Evolutionary conservation across 2,329 filamentous ascomycete genomes (phyloP).

Genomic region (Fusarium brevicatenulatum): DNA sequence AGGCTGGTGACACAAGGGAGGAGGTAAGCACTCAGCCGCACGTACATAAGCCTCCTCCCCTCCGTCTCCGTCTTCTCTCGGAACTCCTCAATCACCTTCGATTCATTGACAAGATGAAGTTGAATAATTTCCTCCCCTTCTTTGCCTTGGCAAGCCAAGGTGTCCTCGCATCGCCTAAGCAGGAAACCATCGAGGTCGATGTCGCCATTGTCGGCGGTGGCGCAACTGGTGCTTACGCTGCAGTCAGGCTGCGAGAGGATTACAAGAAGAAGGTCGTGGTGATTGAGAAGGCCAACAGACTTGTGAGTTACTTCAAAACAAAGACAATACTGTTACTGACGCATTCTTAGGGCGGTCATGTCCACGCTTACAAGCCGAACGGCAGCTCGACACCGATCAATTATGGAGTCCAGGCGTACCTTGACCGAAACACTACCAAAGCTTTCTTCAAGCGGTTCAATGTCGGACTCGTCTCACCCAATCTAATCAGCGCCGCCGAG

Average conservation of each 20-base stretch:
- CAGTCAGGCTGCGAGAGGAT: conserved; percentile 34
- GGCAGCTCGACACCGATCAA: conserved; percentile 6
- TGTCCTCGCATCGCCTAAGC: neutral
- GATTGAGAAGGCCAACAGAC: conserved; percentile 29
- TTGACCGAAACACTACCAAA: conserved; percentile 11
- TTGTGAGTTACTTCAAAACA: neutral
- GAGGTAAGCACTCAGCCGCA: neutral
- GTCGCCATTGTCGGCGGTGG: conserved; percentile 32
- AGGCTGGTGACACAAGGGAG: neutral
- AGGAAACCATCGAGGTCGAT: conserved; percentile 17
- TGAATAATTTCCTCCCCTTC: neutral
- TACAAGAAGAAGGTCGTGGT: conserved; percentile 28
- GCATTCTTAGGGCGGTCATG: conserved; percentile 19
- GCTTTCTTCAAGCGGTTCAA: conserved; percentile 30
- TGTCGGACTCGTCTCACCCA: conserved; percentile 14
- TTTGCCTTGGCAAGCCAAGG: neutral
- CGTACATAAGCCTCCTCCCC: neutral
- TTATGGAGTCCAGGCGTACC: conserved; percentile 30
- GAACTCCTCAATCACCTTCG: neutral
- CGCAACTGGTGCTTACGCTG: conserved; percentile 29
- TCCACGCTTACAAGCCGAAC: conserved; percentile 18
- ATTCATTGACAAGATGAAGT: neutral
- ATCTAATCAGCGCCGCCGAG: neutral
- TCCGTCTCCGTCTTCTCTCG: neutral
- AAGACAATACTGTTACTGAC: neutral